phyloP scores from a whole-genome alignment of 1,139 yeast species.

The Ogataea hybrid region DNA sequence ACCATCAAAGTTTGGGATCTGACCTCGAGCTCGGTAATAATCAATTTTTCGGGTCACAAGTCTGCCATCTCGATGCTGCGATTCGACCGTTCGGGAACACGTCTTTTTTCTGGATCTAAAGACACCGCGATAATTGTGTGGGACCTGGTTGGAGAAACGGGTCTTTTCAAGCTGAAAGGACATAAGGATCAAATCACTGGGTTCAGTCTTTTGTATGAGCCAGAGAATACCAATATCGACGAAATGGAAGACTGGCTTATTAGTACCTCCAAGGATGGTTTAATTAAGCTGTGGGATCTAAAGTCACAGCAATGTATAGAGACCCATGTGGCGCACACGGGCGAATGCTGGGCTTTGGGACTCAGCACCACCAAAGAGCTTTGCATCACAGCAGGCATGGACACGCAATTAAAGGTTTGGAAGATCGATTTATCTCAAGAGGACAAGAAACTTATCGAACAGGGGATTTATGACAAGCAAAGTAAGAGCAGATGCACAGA shows the following conservation, averaged over 20 bases:
- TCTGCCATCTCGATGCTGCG: slow-evolving; percentile 64
- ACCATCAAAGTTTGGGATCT: slow-evolving; percentile 91
- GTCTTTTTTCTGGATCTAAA: slow-evolving; percentile 80
- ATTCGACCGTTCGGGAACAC: slow-evolving; percentile 81
- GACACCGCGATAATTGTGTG: slow-evolving; percentile 85
- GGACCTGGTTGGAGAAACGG: slow-evolving; percentile 94
- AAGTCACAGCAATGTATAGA: slow-evolving; percentile 88
- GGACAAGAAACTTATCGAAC: slow-evolving; percentile 55
- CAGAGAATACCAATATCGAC: slow-evolving; percentile 39
- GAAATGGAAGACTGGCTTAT: slow-evolving; percentile 68
- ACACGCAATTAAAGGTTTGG: slow-evolving; percentile 87
- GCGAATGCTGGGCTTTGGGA: slow-evolving; percentile 89
- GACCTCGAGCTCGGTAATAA: slow-evolving; percentile 70
- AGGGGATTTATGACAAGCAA: slow-evolving; percentile 72
- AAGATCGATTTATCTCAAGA: slow-evolving; percentile 50
- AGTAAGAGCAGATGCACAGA: slow-evolving; percentile 74
- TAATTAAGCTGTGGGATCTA: slow-evolving; percentile 90
- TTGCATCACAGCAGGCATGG: slow-evolving; percentile 71
- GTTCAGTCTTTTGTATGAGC: slow-evolving; percentile 44
- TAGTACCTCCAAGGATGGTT: slow-evolving; percentile 84
- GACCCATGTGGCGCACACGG: slow-evolving; percentile 90
- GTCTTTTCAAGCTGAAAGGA: slow-evolving; percentile 80
- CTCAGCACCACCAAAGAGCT: slow-evolving; percentile 38
- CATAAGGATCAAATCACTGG: slow-evolving; percentile 92
- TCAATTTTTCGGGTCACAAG: slow-evolving; percentile 85